phyloP scores from a whole-genome alignment of 2,329 filamentous ascomycete genomes.

The Dothideomycetes sp. region DNA sequence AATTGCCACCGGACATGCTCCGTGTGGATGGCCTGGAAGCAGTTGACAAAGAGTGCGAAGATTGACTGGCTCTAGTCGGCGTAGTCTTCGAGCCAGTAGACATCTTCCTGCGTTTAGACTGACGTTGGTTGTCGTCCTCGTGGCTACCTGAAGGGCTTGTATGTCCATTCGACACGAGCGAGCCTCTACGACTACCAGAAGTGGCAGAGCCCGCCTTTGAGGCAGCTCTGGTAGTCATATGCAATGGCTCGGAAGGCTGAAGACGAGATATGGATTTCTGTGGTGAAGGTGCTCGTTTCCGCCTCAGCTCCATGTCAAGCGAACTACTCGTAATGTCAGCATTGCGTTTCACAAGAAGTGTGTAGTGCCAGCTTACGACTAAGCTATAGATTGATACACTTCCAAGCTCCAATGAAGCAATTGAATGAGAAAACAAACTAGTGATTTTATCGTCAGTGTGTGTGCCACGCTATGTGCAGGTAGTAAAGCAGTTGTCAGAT shows the following conservation, averaged over 20 bases:
- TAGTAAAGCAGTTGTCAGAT: background rate
- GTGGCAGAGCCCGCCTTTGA: slow-evolving; percentile 6
- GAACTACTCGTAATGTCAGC: too few species aligned
- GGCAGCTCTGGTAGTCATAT: slow-evolving; percentile 32
- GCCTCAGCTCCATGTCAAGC: slow-evolving; percentile 5
- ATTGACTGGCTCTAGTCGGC: slow-evolving; percentile 4
- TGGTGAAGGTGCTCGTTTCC: slow-evolving; percentile 7
- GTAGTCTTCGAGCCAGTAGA: slow-evolving; percentile 10
- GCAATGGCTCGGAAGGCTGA: slow-evolving; percentile 35
- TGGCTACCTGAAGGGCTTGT: slow-evolving; percentile 1
- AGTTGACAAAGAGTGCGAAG: slow-evolving; percentile 7
- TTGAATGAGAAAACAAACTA: background rate
- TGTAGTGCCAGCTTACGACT: too few species aligned
- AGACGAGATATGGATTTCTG: slow-evolving; percentile 17
- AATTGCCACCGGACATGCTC: slow-evolving; percentile 8
- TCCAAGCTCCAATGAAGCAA: background rate
- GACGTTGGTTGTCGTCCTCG: slow-evolving; percentile 7
- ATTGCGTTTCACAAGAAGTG: too few species aligned
- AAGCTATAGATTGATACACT: background rate
- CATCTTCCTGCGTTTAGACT: slow-evolving; percentile 9
- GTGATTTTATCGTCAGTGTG: background rate
- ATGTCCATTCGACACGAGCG: slow-evolving; percentile 6
- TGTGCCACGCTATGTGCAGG: background rate
- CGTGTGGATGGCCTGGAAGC: slow-evolving; percentile 8
- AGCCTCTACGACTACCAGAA: slow-evolving; percentile 7